Evolutionary conservation across 306 rosid species (phyloP), one percentile per base, ranked within the genome.

Genomic region (Medicago arabica): DNA sequence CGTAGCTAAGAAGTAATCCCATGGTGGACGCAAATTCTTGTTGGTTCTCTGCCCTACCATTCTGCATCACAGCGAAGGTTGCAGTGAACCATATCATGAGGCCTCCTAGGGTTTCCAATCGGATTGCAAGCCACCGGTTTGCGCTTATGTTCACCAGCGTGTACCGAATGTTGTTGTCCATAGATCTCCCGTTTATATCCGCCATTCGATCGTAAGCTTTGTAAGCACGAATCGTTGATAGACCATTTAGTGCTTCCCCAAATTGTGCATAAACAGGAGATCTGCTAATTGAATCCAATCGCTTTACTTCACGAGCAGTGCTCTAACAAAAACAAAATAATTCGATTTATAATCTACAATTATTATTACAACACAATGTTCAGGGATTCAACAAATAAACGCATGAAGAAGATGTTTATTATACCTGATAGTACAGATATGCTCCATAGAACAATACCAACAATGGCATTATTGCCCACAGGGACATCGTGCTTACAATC

Each of bases 261-360:
- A 94, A 91, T 82, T 94, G 98, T 49, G 97, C 98, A 85, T 94
- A 94, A 67, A 94, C 95, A 40, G 98, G 98, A 53, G 98, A 94
- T 87, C 98, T 85, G 81, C 94, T 94, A 31, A 87, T 79, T 46
- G 98, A 94, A 83, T 94, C 98, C 60, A 94, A 76, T 62, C 98
- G 92, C 88, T 94, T 94, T 50, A 94, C 93, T 80, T 94, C 98
- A 6, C 97, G 93, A 63, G 97, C 95, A 43, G 85, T 90, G 87
- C 98, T 94, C 98, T 94, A 43, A 73, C 46, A 77, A 53, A 17
- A 81, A 72, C n/a, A 75, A 71, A 62, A 60, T 71, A 17, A 54
- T 18, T 54, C 7, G 28, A 69, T 53, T 69, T 25, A 61, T 31
- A 7, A 54, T 54, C 44, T 19, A 71, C 50, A 71, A 53, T 68